Base-by-base conservation (phyloP, 306 rosid genomes). In the Hippophae gyantsensis region DNA sequence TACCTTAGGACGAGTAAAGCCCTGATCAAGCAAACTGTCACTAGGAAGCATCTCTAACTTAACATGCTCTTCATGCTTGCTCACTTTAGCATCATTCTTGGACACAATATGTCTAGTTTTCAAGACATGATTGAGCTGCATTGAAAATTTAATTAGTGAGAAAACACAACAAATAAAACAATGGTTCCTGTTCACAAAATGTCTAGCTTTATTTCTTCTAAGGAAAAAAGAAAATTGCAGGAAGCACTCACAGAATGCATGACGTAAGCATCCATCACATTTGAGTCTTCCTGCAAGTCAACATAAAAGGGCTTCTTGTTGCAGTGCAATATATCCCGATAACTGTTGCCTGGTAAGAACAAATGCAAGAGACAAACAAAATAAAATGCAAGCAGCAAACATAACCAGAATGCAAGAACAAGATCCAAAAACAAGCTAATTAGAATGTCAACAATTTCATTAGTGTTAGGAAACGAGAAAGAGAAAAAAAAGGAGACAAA, bases 1-100 rank as follows among this genome's bases (percentile, higher is more conserved):
- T 70, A 90, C 98, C 96, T 92, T 92, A 48, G 98, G 98, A 63
- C 95, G 96, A 58, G 95, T 83, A 83, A 85, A 92, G 26, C 98
- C 96, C 60, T 81, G 96, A 79, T 92, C 98, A 74, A 81, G 89
- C 62, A 87, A 74, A 63, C 58, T 78, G 58, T 69, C 89, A 61
- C 14, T 79, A 66, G 41, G 13, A 48, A 54, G 68, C 54, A 70
- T 64, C 42, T 58, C 71, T 32, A 69, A 62, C 45, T 78, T 71
- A 44, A 32, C 38, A 32, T 45, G 54, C 57, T 81, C 89, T 63
- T 63, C 72, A 74, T 65, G 69, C 74, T 76, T 87, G 56, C 79
- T 65, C 61, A 76, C 54, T 76, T 85, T 78, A 47, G 83, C 66
- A 64, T 81, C 95, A 78, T 90, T 87, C 74, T 81, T 90, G 66